These are phyloP conservation scores for Hypericum perforatum DNA, from an alignment of 345 rosid species.

Conservation along the genomic window DNA sequence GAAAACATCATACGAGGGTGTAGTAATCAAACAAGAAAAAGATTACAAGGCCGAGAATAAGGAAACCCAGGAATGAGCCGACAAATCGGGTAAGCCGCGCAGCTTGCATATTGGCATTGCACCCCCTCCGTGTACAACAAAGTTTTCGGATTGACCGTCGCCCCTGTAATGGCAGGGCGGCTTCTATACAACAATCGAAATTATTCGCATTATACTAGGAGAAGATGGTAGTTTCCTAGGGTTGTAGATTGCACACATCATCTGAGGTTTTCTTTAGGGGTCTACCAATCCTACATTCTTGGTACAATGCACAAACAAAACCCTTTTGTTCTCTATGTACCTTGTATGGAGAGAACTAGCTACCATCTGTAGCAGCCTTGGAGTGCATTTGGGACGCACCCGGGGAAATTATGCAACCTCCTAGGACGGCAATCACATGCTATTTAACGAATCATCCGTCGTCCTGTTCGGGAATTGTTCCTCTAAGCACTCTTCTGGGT, in stretches of 20 bases:
- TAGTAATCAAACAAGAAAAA: slow-evolving; percentile 2
- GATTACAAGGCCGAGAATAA: slow-evolving; percentile 6
- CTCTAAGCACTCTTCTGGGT: slow-evolving; percentile 86
- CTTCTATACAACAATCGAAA: slow-evolving; percentile 32
- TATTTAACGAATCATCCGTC: slow-evolving; percentile 31
- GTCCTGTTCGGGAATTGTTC: not conserved
- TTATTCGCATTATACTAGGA: slow-evolving; percentile 28
- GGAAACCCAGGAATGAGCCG: slow-evolving; percentile 22
- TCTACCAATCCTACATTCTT: slow-evolving; percentile 9
- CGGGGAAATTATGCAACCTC: slow-evolving; percentile 10
- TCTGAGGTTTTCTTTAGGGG: slow-evolving; percentile 12
- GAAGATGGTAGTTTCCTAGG: slow-evolving; percentile 5
- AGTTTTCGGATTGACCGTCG: slow-evolving; percentile 12
- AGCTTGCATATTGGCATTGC: slow-evolving; percentile 21
- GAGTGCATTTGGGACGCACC: slow-evolving; percentile 12
- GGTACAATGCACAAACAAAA: slow-evolving; percentile 11
- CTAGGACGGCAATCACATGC: slow-evolving; percentile 17
- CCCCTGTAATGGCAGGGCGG: slow-evolving; percentile 33
- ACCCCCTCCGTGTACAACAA: slow-evolving; percentile 21
- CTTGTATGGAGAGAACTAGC: slow-evolving; percentile 9
- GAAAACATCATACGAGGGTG: no score
- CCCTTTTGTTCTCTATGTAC: slow-evolving; percentile 7
- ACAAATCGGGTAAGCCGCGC: slow-evolving; percentile 7
- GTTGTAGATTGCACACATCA: slow-evolving; percentile 9
- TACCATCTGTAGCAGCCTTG: slow-evolving; percentile 20